Conservation (phyloP, 768 basidiomycete species). For the Postia placenta region DNA sequence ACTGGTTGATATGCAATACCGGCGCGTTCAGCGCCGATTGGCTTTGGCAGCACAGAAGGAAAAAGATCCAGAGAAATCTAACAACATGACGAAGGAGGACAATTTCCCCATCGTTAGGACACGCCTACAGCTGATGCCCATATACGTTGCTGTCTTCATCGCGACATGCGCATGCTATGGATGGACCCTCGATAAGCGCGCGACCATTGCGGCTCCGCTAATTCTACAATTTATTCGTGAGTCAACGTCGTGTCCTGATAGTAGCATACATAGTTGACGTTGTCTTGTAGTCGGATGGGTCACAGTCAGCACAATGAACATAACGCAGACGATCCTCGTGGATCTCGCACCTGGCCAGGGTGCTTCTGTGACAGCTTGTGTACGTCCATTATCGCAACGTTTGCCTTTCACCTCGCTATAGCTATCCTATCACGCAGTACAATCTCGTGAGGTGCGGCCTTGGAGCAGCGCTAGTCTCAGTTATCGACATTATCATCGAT, state of each 20-base stretch:
- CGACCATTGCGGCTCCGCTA: slow-evolving; percentile 47
- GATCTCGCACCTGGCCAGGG: slow-evolving; percentile 59
- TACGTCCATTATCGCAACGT: too few species aligned
- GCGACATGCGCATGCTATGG: slow-evolving; percentile 48
- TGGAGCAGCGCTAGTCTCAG: slow-evolving; percentile 54
- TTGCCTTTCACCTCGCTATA: too few species aligned
- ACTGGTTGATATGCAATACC: slow-evolving; percentile 64
- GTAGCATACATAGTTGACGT: not conserved
- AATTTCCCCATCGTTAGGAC: slow-evolving; percentile 59
- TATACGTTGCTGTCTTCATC: slow-evolving; percentile 32
- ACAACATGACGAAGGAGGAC: slow-evolving; percentile 26
- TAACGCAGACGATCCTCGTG: slow-evolving; percentile 54
- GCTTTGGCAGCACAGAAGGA: slow-evolving; percentile 7
- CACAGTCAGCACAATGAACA: slow-evolving; percentile 45
- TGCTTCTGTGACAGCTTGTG: slow-evolving; percentile 68
- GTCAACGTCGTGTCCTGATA: slow-evolving; percentile 7
- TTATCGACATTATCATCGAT: slow-evolving; percentile 56
- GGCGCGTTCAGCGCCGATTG: slow-evolving; percentile 26
- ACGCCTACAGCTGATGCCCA: slow-evolving; percentile 42
- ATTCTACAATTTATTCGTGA: slow-evolving; percentile 38
- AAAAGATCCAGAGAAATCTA: slow-evolving; percentile 18
- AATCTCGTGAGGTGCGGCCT: slow-evolving; percentile 63
- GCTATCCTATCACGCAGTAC: slow-evolving; percentile 38
- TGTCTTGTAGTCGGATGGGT: slow-evolving; percentile 44
- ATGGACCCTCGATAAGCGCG: slow-evolving; percentile 47